Percentiles rank a stretch among this genome's conserved stretches.
phyloP scores from a whole-genome alignment of 2,329 filamentous ascomycete species.

The Neofusicoccum ribis region DNA sequence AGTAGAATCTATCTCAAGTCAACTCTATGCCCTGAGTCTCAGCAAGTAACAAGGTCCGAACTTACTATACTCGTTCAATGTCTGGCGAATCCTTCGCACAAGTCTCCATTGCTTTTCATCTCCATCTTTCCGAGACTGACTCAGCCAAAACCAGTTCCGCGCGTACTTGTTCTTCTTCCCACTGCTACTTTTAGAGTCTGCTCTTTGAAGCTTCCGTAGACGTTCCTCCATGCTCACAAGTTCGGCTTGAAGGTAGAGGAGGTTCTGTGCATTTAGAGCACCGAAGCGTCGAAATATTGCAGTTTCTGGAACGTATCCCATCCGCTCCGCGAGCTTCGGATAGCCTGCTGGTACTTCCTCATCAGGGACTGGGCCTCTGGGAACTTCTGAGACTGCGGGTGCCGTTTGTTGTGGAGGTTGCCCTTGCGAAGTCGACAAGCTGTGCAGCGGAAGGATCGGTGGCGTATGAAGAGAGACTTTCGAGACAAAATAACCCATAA shows the following conservation, averaged over 20 bases:
- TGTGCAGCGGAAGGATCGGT: too few species aligned
- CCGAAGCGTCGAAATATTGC: slow-evolving; percentile 3
- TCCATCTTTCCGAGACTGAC: not conserved
- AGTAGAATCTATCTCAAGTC: not conserved
- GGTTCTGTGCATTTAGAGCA: not conserved
- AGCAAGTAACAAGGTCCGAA: not conserved
- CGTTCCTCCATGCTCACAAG: not conserved
- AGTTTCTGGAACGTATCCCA: not conserved
- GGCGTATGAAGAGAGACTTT: too few species aligned
- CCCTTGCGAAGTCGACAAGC: too few species aligned
- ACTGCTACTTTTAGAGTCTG: not conserved
- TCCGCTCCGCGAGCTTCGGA: not conserved
- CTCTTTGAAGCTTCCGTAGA: not conserved
- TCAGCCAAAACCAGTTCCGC: not conserved
- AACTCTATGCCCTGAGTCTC: not conserved
- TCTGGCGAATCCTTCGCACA: not conserved
- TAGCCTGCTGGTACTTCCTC: not conserved
- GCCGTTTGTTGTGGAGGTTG: too few species aligned
- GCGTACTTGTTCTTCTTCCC: not conserved
- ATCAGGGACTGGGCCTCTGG: too few species aligned
- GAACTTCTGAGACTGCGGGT: too few species aligned
- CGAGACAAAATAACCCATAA: too few species aligned
- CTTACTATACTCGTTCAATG: slow-evolving; percentile 9
- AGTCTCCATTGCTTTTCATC: not conserved
- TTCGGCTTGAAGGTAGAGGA: slow-evolving; percentile 6